Evolutionary conservation across 441 rosid genomes (phyloP), one percentile per base, ranked within the genome.

Genomic region (Mallotus japonicus): DNA sequence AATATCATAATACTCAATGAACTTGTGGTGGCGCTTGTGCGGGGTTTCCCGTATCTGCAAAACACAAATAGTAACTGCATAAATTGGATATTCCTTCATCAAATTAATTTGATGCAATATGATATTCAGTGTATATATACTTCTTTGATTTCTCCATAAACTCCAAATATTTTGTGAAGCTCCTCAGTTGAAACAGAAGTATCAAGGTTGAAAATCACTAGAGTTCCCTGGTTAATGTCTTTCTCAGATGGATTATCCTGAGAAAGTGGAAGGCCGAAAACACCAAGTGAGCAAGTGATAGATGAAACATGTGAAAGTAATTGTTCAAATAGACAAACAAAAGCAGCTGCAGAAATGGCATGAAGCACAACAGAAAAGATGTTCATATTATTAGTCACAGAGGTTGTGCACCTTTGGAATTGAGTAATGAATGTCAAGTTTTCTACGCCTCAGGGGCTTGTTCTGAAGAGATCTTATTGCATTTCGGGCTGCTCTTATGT

Each of bases 121-220:
- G 50, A 42, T 64, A 59, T 24, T 62, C 55, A 24, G 63, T 20
- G 72, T 64, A 66, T 64, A 55, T 73, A 62, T 72, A 87, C 90
- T 78, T 85, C 87, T 76, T 85, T 85, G 73, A 88, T 84, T 76
- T 88, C 88, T 73, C 92, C 92, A 62, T 84, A 85, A 70, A 67
- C 82, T 75, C 87, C 86, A 75, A 88, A 88, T 60, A 87, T 87
- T 62, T 77, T 86, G 71, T 37, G 84, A 75, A 88, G 87, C 77
- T 84, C 84, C 24, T 87, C 90, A 57, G 72, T 80, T 75, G 92
- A 81, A 77, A 87, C 84, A 78, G 90, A 84, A 54, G 86, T 66
- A 78, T 87, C 92, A n/a, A 88, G 83, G 81, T 85, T 83, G 76
- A 76, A 82, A 44, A 74, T 67, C 60, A 84, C 80, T n/a, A 87